Evolutionary conservation across 2,329 filamentous ascomycete species (phyloP), one percentile per base, ranked within the genome.

Genomic region (Ustulina deusta): DNA sequence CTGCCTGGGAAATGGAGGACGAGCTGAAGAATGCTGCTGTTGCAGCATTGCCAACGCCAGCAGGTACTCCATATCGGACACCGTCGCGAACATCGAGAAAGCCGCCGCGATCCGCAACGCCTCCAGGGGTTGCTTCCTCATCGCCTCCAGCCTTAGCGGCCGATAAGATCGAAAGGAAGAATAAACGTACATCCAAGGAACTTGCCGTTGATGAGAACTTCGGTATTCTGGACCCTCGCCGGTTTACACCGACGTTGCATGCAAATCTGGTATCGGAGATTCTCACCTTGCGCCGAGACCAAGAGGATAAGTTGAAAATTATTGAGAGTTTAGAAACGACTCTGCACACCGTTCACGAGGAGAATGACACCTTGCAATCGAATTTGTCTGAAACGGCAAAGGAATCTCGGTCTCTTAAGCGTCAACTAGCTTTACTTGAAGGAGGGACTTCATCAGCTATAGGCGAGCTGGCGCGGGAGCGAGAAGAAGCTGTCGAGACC

Each of bases 221-320:
- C 65, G 86, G 87, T 72, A 89, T 93, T 25, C 84, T 97, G 34
- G 96, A 99, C 76, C 94, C 96, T 2, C 89, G 95, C 63, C 89
- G 96, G 42, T 97, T 99, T 77, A 99, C 96, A 0, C 96, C 96
- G 1, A 98, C 94, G 0, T 83, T 99, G 11, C 96, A 98, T 79
- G 96, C 96, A 9, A 97, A 93, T 57, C 83, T 99, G 6, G 95
- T 99, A 0, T 95, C 95, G 0, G 96, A 99, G 79, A 99, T 99
- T 70, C 83, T 99, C 44, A 89, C 90, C 1, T 82, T 99, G 57
- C 89, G 94, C 25, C 87, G 96, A 65, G 96, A 99, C 71, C 89
- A 98, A 69, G 96, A 99, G 77, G 93, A 92, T 48, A 97, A 97
- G 80, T 87, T 91, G 51, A 93, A 89, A 74, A 87, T 93, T 61